Conservation (phyloP, 305 asterid genomes). For the Plantago coronopus region DNA sequence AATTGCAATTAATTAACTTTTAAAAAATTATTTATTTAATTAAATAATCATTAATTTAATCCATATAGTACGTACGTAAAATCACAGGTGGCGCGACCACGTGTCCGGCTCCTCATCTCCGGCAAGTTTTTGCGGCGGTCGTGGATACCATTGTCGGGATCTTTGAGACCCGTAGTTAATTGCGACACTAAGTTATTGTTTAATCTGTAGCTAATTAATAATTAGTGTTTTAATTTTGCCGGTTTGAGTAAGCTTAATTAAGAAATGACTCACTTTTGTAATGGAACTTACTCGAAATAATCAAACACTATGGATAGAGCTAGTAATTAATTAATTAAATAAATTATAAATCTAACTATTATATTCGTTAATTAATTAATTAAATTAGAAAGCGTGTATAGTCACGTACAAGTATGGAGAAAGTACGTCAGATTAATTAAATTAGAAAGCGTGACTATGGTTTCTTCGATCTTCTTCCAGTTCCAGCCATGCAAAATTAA, state of each 20-base stretch:
- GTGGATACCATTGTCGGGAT: constrained; percentile 40
- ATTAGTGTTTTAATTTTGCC: background rate
- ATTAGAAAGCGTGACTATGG: too few relatives aligned
- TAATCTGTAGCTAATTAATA: too few relatives aligned
- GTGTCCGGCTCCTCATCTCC: constrained; percentile 29
- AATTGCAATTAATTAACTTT: too few relatives aligned
- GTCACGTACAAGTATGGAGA: too few relatives aligned
- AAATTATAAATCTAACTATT: too few relatives aligned
- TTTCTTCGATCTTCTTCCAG: too few relatives aligned
- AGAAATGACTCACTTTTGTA: constrained; percentile 6
- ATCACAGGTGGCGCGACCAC: constrained; percentile 21
- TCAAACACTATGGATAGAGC: constrained; percentile 5
- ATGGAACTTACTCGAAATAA: constrained; percentile 17
- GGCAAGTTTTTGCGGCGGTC: constrained; percentile 39
- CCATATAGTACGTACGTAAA: background rate
- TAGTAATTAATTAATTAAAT: background rate
- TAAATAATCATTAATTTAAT: background rate
- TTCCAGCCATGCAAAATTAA: too few relatives aligned
- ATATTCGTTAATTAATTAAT: too few relatives aligned
- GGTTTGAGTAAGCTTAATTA: constrained; percentile 23
- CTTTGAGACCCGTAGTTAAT: constrained; percentile 25
- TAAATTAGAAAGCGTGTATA: background rate
- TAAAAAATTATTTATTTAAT: background rate
- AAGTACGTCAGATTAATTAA: too few relatives aligned
- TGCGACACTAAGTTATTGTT: too few relatives aligned